Evolutionary conservation across 2,329 filamentous ascomycete genomes (phyloP), one percentile per base, ranked within the genome.

Genomic region (Pyrenochaeta sp.): DNA sequence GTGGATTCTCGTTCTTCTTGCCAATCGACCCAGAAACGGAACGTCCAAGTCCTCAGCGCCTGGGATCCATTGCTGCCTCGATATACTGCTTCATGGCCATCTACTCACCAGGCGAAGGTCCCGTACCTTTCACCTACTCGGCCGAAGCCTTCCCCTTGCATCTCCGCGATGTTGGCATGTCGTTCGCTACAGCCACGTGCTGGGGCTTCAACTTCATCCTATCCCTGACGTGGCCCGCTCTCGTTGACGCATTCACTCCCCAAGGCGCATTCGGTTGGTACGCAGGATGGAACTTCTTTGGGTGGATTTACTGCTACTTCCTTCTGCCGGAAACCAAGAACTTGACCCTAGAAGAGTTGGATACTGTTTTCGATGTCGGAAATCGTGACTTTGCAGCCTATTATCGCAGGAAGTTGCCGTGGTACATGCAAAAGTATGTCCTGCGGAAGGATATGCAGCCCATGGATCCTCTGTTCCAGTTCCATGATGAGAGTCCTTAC

Each of bases 161-260:
- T 26, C 67, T 76, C 28, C 72, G 75, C 50, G 73, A 74, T 26
- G 44, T 70, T 19, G 71, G 71, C 15, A 72, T 72, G 70, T 63
- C 58, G 3, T 68, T 71, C 29, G 58, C 80, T 0, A 82, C 79
- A 0, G 78, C 80, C 0, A 81, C 78, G 32, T 80, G 76, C 17
- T 83, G 80, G 79, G 77, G 79, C 43, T 82, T 82, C 72, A 83
- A 83, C 61, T 78, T 77, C 48, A 63, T 79, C 11, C 68, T 81
- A 1, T 74, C 74, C 0, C 73, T 81, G 10, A 80, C 79, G 2
- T 83, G 79, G 78, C 80, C 80, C 1, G 73, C 74, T 0, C 60
- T 83, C 5, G 65, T 72, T 3, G 63, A 64, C 0, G 73, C 77
- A 0, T 81, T 81, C 53, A 76, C 72, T 0, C 67, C 73, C 0